Conservation (phyloP, 495 filamentous ascomycete genomes). For the Glonium stellatum region DNA sequence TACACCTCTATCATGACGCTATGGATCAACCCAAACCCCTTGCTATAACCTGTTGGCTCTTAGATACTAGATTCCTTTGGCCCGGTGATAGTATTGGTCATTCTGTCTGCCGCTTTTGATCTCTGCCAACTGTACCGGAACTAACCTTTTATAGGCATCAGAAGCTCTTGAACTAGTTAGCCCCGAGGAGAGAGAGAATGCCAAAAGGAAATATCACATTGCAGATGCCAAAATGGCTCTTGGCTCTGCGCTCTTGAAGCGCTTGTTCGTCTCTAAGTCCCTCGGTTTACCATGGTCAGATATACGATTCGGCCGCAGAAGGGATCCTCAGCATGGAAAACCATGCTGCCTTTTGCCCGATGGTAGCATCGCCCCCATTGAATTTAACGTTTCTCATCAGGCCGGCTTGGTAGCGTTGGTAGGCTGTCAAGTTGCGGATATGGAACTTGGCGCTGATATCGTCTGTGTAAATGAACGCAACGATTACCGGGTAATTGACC, state of each 20-base stretch:
- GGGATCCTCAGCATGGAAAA: constrained; percentile 50
- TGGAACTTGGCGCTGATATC: constrained; percentile 42
- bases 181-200: constrained; percentile 42
- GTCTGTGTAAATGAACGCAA: constrained; percentile 68
- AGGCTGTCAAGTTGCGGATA: constrained; percentile 39
- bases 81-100: constrained; percentile 33
- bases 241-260: constrained; percentile 73
- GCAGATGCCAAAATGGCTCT: constrained; percentile 63
- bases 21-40: neutral
- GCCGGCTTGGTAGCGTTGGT: constrained; percentile 65
- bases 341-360: constrained; percentile 47
- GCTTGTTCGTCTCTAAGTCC: constrained; percentile 58
- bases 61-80: constrained; percentile 38
- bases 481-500: constrained; percentile 44
- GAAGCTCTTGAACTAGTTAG: constrained; percentile 53
- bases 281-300: constrained; percentile 60
- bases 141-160: constrained; percentile 39
- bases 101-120: constrained; percentile 12
- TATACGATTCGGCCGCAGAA: constrained; percentile 54
- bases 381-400: constrained; percentile 89
- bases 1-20: neutral
- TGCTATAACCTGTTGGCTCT: constrained; percentile 35
- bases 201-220: constrained; percentile 53
- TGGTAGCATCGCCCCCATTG: constrained; percentile 37
- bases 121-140: neutral